Base-by-base conservation (phyloP, 768 basidiomycete species). In the Rossbeevera mucosa region DNA sequence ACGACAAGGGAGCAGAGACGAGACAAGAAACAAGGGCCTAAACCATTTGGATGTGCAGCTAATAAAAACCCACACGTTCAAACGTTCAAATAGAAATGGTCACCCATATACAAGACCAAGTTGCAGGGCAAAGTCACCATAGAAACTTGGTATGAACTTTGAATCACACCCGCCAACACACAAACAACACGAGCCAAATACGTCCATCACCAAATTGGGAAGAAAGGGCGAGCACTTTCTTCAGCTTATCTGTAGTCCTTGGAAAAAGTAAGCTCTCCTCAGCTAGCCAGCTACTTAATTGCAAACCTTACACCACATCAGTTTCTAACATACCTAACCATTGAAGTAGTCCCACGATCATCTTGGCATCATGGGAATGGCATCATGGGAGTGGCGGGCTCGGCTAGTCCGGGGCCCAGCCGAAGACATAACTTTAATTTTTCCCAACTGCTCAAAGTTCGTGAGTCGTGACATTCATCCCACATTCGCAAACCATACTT, bases 41-140 rank as follows among this genome's bases (percentile, higher is more conserved):
- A 30, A 47, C 28, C 14, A 22, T 2, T 38, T 18, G 36, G 36
- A 25, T n/a, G 7, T n/a, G 50, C 16, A 40, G 40, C 29, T n/a
- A 47, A 21, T 29, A 44, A 42, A 47, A 29, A 41, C 7, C 18
- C 28, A 30, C 36, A 18, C 12, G 21, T 20, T 47, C 45, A 21
- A 36, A 48, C 20, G 24, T 26, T 44, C 41, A 38, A 31, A 36
- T 58, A 49, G 26, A 26, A 28, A 18, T 29, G 14, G 8, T 24
- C 12, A 21, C 8, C 44, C 16, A 41, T 48, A 14, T 5, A 20
- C 29, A 26, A 26, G 29, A 22, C 18, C 8, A 12, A 24, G 14
- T 42, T 52, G 28, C 20, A 46, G 45, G n/a, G 3, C n/a, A 21
- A 11, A 25, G 50, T 64, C 33, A 44, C 61, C 58, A 64, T 62